Conservation (phyloP, 805 yeast species). For the Pichia eremophila region DNA sequence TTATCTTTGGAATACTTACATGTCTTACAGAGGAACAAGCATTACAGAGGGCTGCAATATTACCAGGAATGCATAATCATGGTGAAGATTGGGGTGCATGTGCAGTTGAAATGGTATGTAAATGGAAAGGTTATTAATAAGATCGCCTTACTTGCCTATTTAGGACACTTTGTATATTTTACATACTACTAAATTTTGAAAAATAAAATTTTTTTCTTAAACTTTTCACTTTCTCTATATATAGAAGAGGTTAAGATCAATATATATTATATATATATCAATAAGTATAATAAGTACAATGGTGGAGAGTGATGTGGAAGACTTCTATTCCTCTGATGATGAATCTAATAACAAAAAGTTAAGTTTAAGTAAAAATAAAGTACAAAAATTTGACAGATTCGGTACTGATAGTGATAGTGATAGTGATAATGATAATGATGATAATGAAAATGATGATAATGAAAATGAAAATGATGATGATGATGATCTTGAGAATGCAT, state of each 20-base stretch:
- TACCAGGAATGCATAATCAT: constrained; percentile 79
- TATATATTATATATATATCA: too few relatives aligned
- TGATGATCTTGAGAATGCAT: too few relatives aligned
- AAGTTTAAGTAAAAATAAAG: too few relatives aligned
- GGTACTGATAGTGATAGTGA: neutral
- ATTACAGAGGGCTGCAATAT: constrained; percentile 78
- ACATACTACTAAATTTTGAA: too few relatives aligned
- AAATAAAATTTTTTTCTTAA: neutral
- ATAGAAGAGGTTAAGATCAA: too few relatives aligned
- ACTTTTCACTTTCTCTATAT: too few relatives aligned
- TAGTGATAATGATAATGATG: too few relatives aligned
- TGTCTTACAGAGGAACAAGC: constrained; percentile 95
- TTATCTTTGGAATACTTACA: constrained; percentile 88
- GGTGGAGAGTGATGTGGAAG: neutral
- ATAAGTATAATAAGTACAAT: neutral
- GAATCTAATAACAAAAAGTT: neutral
- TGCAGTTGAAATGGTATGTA: constrained; percentile 86
- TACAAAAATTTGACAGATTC: too few relatives aligned
- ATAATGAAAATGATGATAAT: neutral
- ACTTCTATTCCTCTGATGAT: constrained; percentile 7
- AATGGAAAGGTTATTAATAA: constrained; percentile 19
- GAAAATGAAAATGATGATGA: neutral
- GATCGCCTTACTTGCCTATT: neutral
- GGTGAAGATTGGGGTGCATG: constrained; percentile 99
- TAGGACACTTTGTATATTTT: neutral